These are phyloP conservation scores for Ophiostoma sp. DNA, from an alignment of 2,329 filamentous ascomycete species.

Conservation along the genomic window DNA sequence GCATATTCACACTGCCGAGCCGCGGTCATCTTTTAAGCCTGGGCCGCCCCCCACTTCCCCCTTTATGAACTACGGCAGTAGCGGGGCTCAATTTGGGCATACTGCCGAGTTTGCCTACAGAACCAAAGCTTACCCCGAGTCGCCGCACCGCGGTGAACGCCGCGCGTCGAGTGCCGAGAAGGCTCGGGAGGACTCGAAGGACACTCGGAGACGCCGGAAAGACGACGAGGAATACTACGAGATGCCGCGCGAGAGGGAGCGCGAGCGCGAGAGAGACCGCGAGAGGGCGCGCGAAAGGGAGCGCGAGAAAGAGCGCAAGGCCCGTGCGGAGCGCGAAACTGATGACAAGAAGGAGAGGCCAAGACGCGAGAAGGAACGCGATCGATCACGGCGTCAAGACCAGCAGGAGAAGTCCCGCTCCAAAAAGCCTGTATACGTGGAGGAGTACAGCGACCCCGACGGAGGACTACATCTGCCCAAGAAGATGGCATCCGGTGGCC, in stretches of 20 bases:
- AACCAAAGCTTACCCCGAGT: conserved; percentile 41
- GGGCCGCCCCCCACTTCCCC: conserved; percentile 32
- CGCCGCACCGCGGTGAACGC: conserved; percentile 28
- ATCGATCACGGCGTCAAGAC: conserved; percentile 29
- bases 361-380: conserved; percentile 32
- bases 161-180: conserved; percentile 44
- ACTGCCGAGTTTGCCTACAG: conserved; percentile 38
- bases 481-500: conserved; percentile 28
- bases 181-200: conserved; percentile 28
- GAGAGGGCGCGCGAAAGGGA: conserved; percentile 34
- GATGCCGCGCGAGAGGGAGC: conserved; percentile 35
- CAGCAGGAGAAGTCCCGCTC: conserved; percentile 31
- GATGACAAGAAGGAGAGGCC: conserved; percentile 36
- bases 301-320: conserved; percentile 23
- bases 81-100: conserved; percentile 35
- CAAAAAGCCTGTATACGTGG: conserved; percentile 29
- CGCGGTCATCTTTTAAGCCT: conserved; percentile 39
- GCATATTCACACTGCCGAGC: conserved; percentile 49
- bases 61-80: conserved; percentile 31
- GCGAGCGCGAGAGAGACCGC: conserved; percentile 33
- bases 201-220: conserved; percentile 31
- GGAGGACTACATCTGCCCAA: conserved; percentile 27
- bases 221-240: conserved; percentile 32
- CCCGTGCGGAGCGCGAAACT: conserved; percentile 25
- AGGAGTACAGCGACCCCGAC: conserved; percentile 29